Evolutionary conservation across 2,329 filamentous ascomycete genomes (phyloP), one percentile per base, ranked within the genome.

Genomic region (Aplosporella prunicola): DNA sequence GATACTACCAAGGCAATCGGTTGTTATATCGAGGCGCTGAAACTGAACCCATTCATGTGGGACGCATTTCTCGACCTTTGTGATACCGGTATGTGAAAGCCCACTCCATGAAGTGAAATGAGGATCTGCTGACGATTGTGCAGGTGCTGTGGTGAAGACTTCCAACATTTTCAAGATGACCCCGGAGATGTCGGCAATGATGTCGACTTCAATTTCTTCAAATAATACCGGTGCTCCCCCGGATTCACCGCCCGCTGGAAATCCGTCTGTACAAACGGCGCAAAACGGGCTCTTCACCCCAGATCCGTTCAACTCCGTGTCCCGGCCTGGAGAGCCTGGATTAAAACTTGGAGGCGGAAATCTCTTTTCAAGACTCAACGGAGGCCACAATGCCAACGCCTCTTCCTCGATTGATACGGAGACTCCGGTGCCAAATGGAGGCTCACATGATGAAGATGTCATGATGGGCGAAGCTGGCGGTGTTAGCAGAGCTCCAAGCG

Each of bases 1-100:
- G 76, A 94, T 49, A 73, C 84, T 51, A 82, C 82, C 52, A 87
- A 84, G 59, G 88, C 91, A 6, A 78, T 89, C 11, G 75, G 82
- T 47, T 86, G 77, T 57, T 96, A 91, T 55, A 86, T 93, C 47
- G 86, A 93, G 43, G 78, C 88, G 5, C 66, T 98, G 50, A 93
- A 88, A 61, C 60, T 79, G 38, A 98, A 96, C 52, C 88, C 91
- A 2, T 89, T 96, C 60, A 91, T 94, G 75, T 98, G 91, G 91
- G 91, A 98, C 67, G 88, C 89, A 0, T 96, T 96, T 51, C 78
- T 80, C 15, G 81, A 77, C 11, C 71, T 98, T 6, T 94, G 88
- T 56, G 87, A 95, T 53, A 84, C 75, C 28, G 77, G 75, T 65
- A 57, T 50, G 59, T 47, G 31, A 9, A 40, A 41, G 24, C 15